A percentile compares a stretch with the other conserved stretches of the same genome.
Evolutionary conservation across 164 flowering plant genomes (phyloP).

Genomic region (Vitis rupestris): DNA sequence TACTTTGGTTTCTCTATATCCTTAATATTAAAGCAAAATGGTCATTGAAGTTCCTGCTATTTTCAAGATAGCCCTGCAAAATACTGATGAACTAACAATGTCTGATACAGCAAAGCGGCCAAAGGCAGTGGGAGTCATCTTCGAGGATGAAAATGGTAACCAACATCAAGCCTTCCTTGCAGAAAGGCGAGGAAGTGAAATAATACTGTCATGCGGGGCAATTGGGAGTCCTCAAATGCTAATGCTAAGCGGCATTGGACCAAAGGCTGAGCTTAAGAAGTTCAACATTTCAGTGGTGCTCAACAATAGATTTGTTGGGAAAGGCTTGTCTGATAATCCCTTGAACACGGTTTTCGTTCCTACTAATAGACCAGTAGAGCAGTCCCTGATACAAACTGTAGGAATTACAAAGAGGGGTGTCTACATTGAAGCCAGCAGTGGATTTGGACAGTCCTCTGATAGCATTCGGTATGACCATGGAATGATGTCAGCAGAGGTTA

Average conservation of each 20-base stretch:
- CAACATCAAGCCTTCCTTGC: constrained; percentile 53
- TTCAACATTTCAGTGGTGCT: constrained; percentile 60
- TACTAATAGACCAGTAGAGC: constrained; percentile 45
- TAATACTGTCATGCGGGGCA: constrained; percentile 77
- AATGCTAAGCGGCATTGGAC: constrained; percentile 86
- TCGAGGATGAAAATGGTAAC: constrained; percentile 81
- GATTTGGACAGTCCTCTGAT: constrained; percentile 67
- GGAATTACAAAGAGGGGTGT: constrained; percentile 89
- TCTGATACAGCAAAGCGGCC: constrained; percentile 49
- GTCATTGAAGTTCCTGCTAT: too few relatives aligned
- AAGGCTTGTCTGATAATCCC: constrained; percentile 91
- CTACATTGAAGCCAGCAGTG: constrained; percentile 90
- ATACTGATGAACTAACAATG: background rate
- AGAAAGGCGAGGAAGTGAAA: constrained; percentile 46
- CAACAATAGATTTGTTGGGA: constrained; percentile 64
- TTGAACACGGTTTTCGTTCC: constrained; percentile 78
- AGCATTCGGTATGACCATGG: constrained; percentile 86
- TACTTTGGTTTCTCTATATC: too few relatives aligned
- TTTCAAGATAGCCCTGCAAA: too few relatives aligned
- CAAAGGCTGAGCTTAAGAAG: constrained; percentile 52
- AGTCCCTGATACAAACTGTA: constrained; percentile 83
- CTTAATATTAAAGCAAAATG: too few relatives aligned
- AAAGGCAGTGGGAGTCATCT: constrained; percentile 73
- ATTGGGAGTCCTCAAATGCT: constrained; percentile 89
- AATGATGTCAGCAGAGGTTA: constrained; percentile 87